Base-by-base conservation (phyloP, 106 monocot species). In the Agapanthus africanus region DNA sequence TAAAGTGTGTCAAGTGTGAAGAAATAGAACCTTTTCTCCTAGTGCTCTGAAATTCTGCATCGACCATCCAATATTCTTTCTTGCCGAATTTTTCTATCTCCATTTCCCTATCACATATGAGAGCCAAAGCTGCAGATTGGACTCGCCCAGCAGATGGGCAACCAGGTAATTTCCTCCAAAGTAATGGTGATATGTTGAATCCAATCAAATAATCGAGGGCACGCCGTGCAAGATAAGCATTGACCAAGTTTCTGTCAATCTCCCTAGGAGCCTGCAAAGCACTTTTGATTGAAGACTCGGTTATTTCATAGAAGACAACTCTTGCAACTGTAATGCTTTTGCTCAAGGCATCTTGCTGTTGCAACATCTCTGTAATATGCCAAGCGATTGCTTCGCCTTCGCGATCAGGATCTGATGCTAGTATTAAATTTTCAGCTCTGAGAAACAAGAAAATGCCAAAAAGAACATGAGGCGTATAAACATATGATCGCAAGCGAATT, bases 321-420 rank as follows among this genome's bases (percentile, higher is more conserved):
- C 97, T 82, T 65, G 82, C 47, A 31, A 97, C 84, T 21, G 59
- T 84, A 68, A 97, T 67, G 36, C 85, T 66, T 72, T 78, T 75
- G 65, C 63, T 74, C 39, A 97, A 84, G 67, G 86, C 86, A 75
- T 91, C 92, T 78, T 97, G 97, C 23, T 92, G 97, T 33, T 79
- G 70, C 67, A 97, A 71, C 97, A 97, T 97, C 64, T 97, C 91
- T 39, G 66, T 75, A 65, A 97, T 85, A 74, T 97, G 97, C 97
- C 97, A 97, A 54, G 97, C 97, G 76, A 89, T 97, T 71, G 97
- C 92, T 87, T 97, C 97, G 52, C 97, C 97, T 84, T 97, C 97
- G 69, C 97, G 85, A 41, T 97, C 97, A 72, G 92, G 92, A 84
- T 97, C 97, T 35, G 92, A 90, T 73, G 97, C 97, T 71, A 97